phyloP scores from a whole-genome alignment of 805 yeast genomes.

The Ogataea kodamae region DNA sequence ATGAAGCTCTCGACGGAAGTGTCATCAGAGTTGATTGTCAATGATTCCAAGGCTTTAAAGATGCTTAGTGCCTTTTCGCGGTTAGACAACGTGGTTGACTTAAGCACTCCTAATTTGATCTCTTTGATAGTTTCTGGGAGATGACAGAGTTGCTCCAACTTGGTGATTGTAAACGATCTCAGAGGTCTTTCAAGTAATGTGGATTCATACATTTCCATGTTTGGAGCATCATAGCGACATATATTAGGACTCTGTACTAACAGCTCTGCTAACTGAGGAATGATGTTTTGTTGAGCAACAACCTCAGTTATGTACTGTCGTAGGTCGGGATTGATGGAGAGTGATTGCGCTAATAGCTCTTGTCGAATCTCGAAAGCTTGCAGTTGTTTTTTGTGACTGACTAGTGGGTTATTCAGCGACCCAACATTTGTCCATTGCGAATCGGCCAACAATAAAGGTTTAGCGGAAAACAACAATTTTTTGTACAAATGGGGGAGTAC shows the following conservation, averaged over 20 bases:
- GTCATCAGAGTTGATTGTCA: slow-evolving; percentile 18
- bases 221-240: slow-evolving; percentile 14
- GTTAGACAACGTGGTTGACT: slow-evolving; percentile 4
- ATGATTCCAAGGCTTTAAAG: slow-evolving; percentile 7
- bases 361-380: slow-evolving; percentile 38
- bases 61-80: slow-evolving; percentile 2
- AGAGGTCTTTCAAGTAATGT: slow-evolving; percentile 11
- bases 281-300: slow-evolving; percentile 32
- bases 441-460: slow-evolving; percentile 35
- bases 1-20: slow-evolving; percentile 34
- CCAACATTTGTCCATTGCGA: slow-evolving; percentile 38
- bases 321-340: slow-evolving; percentile 35
- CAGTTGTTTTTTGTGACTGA: slow-evolving; percentile 36
- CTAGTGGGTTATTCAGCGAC: slow-evolving; percentile 33
- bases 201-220: slow-evolving; percentile 3
- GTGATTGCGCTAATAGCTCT: slow-evolving; percentile 37
- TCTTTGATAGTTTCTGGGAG: slow-evolving; percentile 21
- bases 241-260: slow-evolving; percentile 21
- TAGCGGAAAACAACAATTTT: slow-evolving; percentile 34
- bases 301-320: slow-evolving; percentile 33
- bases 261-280: slow-evolving; percentile 18
- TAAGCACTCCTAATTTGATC: slow-evolving; percentile 17
- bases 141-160: slow-evolving; percentile 17
- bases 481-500: slow-evolving; percentile 36
- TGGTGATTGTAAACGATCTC: slow-evolving; percentile 16